Base-by-base conservation (phyloP, 345 rosid genomes). In the Citropsis articulata region DNA sequence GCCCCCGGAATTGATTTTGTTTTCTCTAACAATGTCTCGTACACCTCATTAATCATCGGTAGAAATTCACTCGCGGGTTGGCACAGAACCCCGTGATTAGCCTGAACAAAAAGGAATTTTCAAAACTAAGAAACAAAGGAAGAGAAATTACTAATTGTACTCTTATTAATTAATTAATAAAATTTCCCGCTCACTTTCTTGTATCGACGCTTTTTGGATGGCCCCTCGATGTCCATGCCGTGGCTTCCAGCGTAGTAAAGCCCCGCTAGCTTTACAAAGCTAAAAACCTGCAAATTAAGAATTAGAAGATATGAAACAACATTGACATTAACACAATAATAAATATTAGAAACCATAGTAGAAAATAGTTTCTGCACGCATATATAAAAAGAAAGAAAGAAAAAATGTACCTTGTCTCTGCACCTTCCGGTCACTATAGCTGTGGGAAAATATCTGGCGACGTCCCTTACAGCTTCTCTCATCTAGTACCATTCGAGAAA, bases 141-240 rank as follows among this genome's bases (percentile, higher is more conserved):
- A 45, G 57, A 27, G 53, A 71, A 13, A 35, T 6, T 50, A 40
- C 2, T 35, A 33, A 65, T 2, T 33, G n/a, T 63, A 13, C 18
- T 38, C 5, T 27, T 4, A 25, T 10, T 10, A 14, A 13, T 13
- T 12, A 10, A 30, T n/a, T n/a, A n/a, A 21, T 7, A 70, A 24
- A 19, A 60, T 53, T 35, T 13, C 83, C 72, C 57, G 22, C 22
- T 53, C 75, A 90, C 93, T 86, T 87, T 88, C 66, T 81, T 78
- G 86, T 87, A 79, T 75, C 62, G 82, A 75, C 71, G 53, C 38
- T 78, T 86, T 73, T 82, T 87, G 7, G 91, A 83, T 72, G 99
- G 99, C 16, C 93, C 95, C 83, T 86, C 91, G 66, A 96, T 97
- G 87, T 97, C 99, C 98, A 97, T 97, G n/a, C 99, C 99, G 78